Evolutionary conservation across 2,329 filamentous ascomycete species (phyloP).

Genomic region (Xylaria multiplex): DNA sequence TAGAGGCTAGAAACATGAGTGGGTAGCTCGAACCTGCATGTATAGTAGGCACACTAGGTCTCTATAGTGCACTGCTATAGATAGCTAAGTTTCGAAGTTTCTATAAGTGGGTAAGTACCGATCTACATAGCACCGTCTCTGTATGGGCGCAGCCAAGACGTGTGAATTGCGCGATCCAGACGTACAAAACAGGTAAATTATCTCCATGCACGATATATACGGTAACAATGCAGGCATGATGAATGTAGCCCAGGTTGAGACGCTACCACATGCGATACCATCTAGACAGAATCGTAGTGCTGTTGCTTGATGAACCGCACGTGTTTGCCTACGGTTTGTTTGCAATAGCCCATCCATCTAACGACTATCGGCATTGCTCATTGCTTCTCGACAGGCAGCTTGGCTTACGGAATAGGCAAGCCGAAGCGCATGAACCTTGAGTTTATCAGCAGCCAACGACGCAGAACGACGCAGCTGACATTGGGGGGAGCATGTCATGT

Average conservation of each 20-base stretch:
- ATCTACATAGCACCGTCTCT: too few species aligned
- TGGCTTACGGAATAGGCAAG: conserved; percentile 18
- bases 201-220: background rate
- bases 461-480: conserved; percentile 10
- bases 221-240: too few species aligned
- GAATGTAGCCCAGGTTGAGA: too few species aligned
- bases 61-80: too few species aligned
- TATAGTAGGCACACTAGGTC: too few species aligned
- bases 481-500: background rate
- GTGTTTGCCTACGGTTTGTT: too few species aligned
- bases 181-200: background rate
- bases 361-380: background rate
- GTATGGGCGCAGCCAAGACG: background rate
- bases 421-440: conserved; percentile 10
- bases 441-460: conserved; percentile 7
- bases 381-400: background rate
- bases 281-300: too few species aligned
- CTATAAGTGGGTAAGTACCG: background rate
- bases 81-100: background rate
- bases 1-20: too few species aligned
- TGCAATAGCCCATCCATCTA: background rate
- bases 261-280: too few species aligned
- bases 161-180: conserved; percentile 1
- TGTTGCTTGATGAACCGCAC: too few species aligned
- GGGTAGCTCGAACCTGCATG: too few species aligned